phyloP scores from a whole-genome alignment of 192 early-diverging fungal species.

The Entophlyctis helioformis region DNA sequence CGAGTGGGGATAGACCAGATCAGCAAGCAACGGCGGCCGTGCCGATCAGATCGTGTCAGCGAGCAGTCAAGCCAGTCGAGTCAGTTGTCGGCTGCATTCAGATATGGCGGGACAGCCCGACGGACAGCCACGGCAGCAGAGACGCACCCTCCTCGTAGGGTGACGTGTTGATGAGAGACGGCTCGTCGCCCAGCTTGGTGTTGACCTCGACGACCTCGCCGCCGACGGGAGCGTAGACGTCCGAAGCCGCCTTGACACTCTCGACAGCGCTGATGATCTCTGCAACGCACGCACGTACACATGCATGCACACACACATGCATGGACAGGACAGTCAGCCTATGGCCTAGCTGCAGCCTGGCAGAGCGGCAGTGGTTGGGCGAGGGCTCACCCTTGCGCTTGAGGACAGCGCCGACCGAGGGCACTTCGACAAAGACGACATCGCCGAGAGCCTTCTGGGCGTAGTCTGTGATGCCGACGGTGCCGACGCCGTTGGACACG shows the following conservation, averaged over 20 bases:
- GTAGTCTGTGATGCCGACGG: conserved; percentile 85
- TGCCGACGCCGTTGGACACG: conserved; percentile 58
- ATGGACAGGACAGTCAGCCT: too few relatives aligned
- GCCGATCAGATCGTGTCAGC: too few relatives aligned
- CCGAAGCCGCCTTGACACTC: conserved; percentile 89
- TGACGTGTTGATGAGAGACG: conserved; percentile 65
- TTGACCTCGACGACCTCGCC: conserved; percentile 79
- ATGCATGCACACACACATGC: too few relatives aligned
- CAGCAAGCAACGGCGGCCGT: too few relatives aligned
- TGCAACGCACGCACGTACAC: too few relatives aligned
- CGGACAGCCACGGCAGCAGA: too few relatives aligned
- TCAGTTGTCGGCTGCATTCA: too few relatives aligned
- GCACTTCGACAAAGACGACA: conserved; percentile 87
- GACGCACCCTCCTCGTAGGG: conserved; percentile 60
- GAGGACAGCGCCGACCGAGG: conserved; percentile 52
- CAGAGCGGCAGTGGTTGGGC: conserved; percentile 4
- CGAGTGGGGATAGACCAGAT: too few relatives aligned
- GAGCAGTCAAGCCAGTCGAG: too few relatives aligned
- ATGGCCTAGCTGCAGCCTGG: too few relatives aligned
- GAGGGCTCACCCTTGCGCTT: conserved; percentile 36
- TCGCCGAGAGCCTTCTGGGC: conserved; percentile 87
- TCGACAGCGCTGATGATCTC: conserved; percentile 75
- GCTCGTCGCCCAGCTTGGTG: conserved; percentile 43
- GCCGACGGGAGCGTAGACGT: conserved; percentile 76
- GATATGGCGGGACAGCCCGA: too few relatives aligned